phyloP scores from a whole-genome alignment of 2,329 filamentous ascomycete species.

The Trematosphaeria pertusa region DNA sequence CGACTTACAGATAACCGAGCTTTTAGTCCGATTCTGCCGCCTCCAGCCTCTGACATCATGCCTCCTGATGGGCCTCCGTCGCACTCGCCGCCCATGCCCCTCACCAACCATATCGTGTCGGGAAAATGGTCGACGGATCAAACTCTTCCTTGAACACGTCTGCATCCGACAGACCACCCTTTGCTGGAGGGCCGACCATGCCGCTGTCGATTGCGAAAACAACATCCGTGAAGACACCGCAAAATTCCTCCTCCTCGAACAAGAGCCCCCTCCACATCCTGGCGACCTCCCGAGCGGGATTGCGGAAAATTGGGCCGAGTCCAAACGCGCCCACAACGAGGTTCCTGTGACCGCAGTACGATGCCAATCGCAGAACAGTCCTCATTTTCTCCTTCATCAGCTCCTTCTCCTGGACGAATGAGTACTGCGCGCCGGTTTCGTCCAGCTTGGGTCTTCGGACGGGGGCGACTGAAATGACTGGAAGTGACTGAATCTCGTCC shows the following conservation, averaged over 20 bases:
- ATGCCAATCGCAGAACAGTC: slow-evolving; percentile 73
- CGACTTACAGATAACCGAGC: slow-evolving; percentile 17
- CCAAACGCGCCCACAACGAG: slow-evolving; percentile 55
- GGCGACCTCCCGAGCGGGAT: slow-evolving; percentile 52
- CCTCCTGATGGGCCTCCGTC: slow-evolving; percentile 1
- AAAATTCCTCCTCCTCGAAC: slow-evolving; percentile 53
- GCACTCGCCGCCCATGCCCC: slow-evolving; percentile 2
- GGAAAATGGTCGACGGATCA: slow-evolving; percentile 47
- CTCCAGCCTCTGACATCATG: slow-evolving; percentile 24
- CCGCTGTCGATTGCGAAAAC: slow-evolving; percentile 54
- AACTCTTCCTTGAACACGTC: slow-evolving; percentile 52
- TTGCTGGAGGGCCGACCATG: slow-evolving; percentile 37
- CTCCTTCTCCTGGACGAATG: slow-evolving; percentile 73
- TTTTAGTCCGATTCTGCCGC: slow-evolving; percentile 17
- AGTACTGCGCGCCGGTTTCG: slow-evolving; percentile 71
- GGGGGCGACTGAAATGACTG: slow-evolving; percentile 77
- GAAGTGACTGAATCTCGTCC: slow-evolving; percentile 62
- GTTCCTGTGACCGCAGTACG: slow-evolving; percentile 47
- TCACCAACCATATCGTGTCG: slow-evolving; percentile 36
- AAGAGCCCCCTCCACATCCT: slow-evolving; percentile 54
- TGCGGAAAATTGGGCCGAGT: slow-evolving; percentile 53
- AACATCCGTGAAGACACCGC: slow-evolving; percentile 52
- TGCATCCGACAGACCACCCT: slow-evolving; percentile 44
- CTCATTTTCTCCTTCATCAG: slow-evolving; percentile 77
- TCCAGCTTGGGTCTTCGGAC: slow-evolving; percentile 77